Percentiles rank a stretch among this genome's conserved stretches.
These are phyloP conservation scores for Fusarium ramigenum DNA, from an alignment of 2,329 filamentous ascomycete species.

Conservation along the genomic window DNA sequence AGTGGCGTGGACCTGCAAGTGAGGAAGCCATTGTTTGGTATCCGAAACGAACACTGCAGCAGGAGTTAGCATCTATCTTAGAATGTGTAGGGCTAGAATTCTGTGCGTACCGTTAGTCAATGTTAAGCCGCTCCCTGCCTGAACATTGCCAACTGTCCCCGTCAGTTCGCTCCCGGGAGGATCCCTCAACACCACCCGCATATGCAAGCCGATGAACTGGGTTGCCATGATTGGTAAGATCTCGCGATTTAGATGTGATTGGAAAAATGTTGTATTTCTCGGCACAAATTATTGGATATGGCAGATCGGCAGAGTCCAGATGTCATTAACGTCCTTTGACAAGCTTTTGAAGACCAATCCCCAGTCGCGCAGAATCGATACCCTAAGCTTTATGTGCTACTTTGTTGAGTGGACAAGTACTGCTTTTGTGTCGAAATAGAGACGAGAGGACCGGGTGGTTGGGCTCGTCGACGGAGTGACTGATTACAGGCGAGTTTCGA, in stretches of 20 bases:
- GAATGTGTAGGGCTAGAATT: background rate
- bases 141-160: conserved; percentile 76
- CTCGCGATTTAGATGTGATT: background rate
- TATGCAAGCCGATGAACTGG: conserved; percentile 79
- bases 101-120: conserved; percentile 74
- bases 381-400: background rate
- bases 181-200: conserved; percentile 75
- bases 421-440: background rate
- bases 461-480: conserved; percentile 12
- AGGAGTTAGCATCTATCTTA: conserved; percentile 3
- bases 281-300: conserved; percentile 20
- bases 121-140: conserved; percentile 72
- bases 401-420: background rate
- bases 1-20: conserved; percentile 57
- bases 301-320: conserved; percentile 22
- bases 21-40: conserved; percentile 53
- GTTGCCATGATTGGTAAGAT: conserved; percentile 55
- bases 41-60: conserved; percentile 52
- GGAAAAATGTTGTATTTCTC: background rate
- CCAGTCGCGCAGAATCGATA: background rate
- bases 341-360: background rate
- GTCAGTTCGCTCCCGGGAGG: conserved; percentile 72
- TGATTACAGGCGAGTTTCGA: conserved; percentile 23
- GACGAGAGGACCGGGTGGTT: conserved; percentile 8
- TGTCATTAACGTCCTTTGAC: conserved; percentile 36